Percentiles rank a stretch among this genome's conserved stretches.
Conservation (phyloP, 2,329 filamentous ascomycete species). For the Talaromyces sp. region DNA sequence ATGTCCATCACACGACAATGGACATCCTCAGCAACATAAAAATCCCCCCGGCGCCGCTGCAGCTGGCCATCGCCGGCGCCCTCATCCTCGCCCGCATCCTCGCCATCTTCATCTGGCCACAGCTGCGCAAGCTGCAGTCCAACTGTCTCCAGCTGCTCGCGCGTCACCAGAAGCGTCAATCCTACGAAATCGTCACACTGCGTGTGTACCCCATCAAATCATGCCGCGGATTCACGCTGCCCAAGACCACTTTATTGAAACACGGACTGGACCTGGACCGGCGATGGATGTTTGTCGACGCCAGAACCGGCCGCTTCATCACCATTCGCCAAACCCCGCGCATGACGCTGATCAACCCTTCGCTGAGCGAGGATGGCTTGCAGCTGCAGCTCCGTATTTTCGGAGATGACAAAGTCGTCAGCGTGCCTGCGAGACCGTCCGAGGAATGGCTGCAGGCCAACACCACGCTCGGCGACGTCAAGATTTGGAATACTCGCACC, state of each 20-base stretch:
- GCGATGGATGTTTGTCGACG: conserved; percentile 63
- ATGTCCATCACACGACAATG: background rate
- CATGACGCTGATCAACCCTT: conserved; percentile 61
- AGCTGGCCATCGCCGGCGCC: background rate
- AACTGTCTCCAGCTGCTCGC: background rate
- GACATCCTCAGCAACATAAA: background rate
- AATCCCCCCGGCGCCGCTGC: background rate
- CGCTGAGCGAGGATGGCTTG: conserved; percentile 41
- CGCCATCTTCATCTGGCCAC: conserved; percentile 1
- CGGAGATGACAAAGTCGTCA: conserved; percentile 30
- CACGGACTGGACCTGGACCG: conserved; percentile 60
- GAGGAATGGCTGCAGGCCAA: conserved; percentile 51
- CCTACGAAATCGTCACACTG: conserved; percentile 34
- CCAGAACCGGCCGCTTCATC: conserved; percentile 51
- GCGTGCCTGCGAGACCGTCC: conserved; percentile 53
- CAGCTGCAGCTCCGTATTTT: conserved; percentile 29
- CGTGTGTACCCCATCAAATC: conserved; percentile 64
- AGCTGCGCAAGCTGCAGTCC: conserved; percentile 3
- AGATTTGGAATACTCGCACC: conserved; percentile 57
- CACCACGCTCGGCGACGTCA: conserved; percentile 46
- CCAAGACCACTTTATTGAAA: conserved; percentile 48
- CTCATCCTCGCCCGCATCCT: conserved; percentile 6
- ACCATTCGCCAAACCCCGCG: conserved; percentile 58
- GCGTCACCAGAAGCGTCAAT: background rate
- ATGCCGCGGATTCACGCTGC: conserved; percentile 57